Evolutionary conservation across 2,329 filamentous ascomycete genomes (phyloP).

Genomic region (Knufia fluminis): DNA sequence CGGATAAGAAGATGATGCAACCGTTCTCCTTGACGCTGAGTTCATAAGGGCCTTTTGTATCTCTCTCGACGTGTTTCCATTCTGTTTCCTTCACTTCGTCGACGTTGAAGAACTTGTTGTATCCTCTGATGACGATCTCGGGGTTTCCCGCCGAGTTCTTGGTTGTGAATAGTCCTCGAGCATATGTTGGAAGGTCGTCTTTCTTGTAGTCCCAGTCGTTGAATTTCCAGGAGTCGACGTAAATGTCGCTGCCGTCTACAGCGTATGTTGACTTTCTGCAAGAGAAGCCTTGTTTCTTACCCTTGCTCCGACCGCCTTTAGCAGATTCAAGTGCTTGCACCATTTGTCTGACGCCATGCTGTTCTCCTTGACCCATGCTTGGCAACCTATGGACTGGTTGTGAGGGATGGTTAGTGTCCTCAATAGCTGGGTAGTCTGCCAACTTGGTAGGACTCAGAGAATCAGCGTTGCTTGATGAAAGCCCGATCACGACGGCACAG

Average conservation of each 20-base stretch:
- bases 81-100: slow-evolving; percentile 71
- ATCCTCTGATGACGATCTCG: slow-evolving; percentile 81
- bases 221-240: slow-evolving; percentile 85
- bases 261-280: slow-evolving; percentile 73
- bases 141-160: slow-evolving; percentile 52
- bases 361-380: slow-evolving; percentile 59
- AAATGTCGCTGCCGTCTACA: slow-evolving; percentile 56
- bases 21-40: slow-evolving; percentile 96
- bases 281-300: slow-evolving; percentile 51
- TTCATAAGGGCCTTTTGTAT: slow-evolving; percentile 83
- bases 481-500: no score
- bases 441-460: background rate
- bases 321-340: slow-evolving; percentile 53
- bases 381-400: background rate
- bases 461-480: no score
- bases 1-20: slow-evolving; percentile 97
- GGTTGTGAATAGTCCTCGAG: slow-evolving; percentile 88
- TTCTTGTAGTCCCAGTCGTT: slow-evolving; percentile 96
- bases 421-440: no score
- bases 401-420: no score
- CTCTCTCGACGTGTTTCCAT: slow-evolving; percentile 67
- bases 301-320: slow-evolving; percentile 43
- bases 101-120: slow-evolving; percentile 98
- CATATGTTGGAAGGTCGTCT: slow-evolving; percentile 75
- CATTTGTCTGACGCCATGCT: slow-evolving; percentile 56